Percentiles rank a stretch among this genome's conserved stretches.
phyloP scores from a whole-genome alignment of 305 asterid genomes.

The Fraxinus sp. region DNA sequence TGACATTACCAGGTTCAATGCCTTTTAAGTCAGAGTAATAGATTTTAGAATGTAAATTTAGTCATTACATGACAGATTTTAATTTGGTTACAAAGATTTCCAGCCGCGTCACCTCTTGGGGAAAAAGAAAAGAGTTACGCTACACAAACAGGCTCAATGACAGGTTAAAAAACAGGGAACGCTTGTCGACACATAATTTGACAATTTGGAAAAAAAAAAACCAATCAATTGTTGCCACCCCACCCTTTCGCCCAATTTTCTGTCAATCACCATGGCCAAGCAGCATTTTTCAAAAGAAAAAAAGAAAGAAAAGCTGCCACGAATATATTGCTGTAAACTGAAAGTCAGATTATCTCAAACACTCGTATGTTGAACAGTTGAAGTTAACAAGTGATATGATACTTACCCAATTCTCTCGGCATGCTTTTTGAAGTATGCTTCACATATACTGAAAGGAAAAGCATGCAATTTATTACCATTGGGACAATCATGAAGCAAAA shows the following conservation, averaged over 20 bases:
- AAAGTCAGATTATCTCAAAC: background rate
- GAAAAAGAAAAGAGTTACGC: no score
- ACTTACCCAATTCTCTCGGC: conserved; percentile 84
- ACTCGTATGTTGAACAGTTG: background rate
- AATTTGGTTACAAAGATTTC: background rate
- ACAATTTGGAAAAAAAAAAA: background rate
- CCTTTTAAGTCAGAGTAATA: background rate
- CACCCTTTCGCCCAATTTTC: no score
- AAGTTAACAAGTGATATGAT: conserved; percentile 11
- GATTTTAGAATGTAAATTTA: background rate
- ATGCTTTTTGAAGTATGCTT: conserved; percentile 89
- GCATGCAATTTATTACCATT: conserved; percentile 20
- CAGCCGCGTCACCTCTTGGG: background rate
- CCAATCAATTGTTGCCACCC: no score
- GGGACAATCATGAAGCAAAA: conserved; percentile 5
- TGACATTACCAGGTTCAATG: background rate
- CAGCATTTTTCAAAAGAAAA: background rate
- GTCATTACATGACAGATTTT: background rate
- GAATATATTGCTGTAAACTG: background rate
- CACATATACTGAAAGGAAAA: conserved; percentile 66
- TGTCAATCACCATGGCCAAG: no score
- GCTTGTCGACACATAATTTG: background rate
- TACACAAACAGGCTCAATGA: background rate
- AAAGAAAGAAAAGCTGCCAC: background rate
- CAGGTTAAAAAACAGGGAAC: background rate